Percentiles rank a stretch among this genome's conserved stretches.
Evolutionary conservation across 495 filamentous ascomycete genomes (phyloP).

Genomic region (Haplographium delicatum): DNA sequence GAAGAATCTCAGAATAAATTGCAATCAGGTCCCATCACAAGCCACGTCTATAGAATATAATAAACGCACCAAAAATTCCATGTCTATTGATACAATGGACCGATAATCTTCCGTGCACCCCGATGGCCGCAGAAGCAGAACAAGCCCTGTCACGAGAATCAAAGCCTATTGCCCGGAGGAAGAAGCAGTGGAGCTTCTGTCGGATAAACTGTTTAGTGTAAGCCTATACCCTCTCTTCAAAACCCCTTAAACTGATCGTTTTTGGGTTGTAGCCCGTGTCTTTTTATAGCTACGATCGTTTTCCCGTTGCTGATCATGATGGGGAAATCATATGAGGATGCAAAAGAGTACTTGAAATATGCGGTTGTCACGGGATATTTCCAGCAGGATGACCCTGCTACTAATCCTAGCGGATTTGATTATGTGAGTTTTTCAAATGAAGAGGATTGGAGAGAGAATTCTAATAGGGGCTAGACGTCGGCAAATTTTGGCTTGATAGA

Average conservation of each 20-base stretch:
- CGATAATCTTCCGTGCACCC: too few species aligned
- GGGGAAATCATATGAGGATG: slow-evolving; percentile 3
- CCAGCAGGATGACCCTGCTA: slow-evolving; percentile 60
- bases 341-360: slow-evolving; percentile 46
- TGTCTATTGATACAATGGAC: too few species aligned
- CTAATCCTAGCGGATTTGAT: slow-evolving; percentile 59
- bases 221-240: not conserved
- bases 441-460: not conserved
- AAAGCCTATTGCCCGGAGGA: too few species aligned
- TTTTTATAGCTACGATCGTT: slow-evolving; percentile 18
- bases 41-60: too few species aligned
- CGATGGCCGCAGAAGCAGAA: not conserved
- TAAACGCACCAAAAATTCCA: too few species aligned
- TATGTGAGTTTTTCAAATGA: slow-evolving; percentile 43
- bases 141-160: not conserved
- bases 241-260: not conserved
- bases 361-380: slow-evolving; percentile 65
- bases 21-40: too few species aligned
- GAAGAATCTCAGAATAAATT: too few species aligned
- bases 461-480: slow-evolving; percentile 37
- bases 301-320: slow-evolving; percentile 17
- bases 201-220: not conserved
- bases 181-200: not conserved
- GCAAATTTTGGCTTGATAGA: slow-evolving; percentile 65
- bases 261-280: slow-evolving; percentile 14